Evolutionary conservation across 139 green algal genomes (phyloP).

Genomic region (Chlamydomonas asymmetrica): DNA sequence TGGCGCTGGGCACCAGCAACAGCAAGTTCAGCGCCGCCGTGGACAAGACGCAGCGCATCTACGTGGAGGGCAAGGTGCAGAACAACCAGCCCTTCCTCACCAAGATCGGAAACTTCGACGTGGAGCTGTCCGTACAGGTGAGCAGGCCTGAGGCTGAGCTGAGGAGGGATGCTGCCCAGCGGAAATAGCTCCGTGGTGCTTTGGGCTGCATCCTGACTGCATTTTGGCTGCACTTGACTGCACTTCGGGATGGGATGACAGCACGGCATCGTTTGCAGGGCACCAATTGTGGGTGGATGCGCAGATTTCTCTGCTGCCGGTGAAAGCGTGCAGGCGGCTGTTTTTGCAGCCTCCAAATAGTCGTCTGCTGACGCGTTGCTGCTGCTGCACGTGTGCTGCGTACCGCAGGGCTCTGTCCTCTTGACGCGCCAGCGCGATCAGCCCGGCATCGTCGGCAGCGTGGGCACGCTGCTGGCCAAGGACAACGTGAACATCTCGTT

Average conservation of each 20-base stretch:
- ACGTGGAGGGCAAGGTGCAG: constrained; percentile 76
- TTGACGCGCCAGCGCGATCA: constrained; percentile 84
- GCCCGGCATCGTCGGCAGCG: constrained; percentile 89
- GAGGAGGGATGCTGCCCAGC: too few relatives aligned
- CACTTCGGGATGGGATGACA: too few relatives aligned
- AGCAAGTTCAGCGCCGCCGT: constrained; percentile 58
- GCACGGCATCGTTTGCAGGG: too few relatives aligned
- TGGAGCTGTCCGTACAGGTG: constrained; percentile 74
- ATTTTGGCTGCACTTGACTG: constrained; percentile 3
- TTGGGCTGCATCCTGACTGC: not conserved
- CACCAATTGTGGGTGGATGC: too few relatives aligned
- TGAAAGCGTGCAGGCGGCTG: too few relatives aligned
- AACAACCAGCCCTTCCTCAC: constrained; percentile 77
- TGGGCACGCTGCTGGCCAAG: constrained; percentile 71
- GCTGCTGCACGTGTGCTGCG: too few relatives aligned
- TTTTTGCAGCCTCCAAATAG: too few relatives aligned
- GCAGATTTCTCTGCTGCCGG: too few relatives aligned
- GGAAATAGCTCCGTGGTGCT: not conserved
- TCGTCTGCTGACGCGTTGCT: too few relatives aligned
- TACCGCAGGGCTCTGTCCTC: constrained; percentile 72
- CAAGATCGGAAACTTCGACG: constrained; percentile 84
- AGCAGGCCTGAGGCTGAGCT: too few relatives aligned
- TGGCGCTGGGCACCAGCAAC: constrained; percentile 65
- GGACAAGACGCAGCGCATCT: constrained; percentile 55
- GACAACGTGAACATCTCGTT: constrained; percentile 90